Percentiles rank a stretch among this genome's conserved stretches.
Conservation (phyloP, 2,329 filamentous ascomycete genomes). For the Pyricularia grisea region DNA sequence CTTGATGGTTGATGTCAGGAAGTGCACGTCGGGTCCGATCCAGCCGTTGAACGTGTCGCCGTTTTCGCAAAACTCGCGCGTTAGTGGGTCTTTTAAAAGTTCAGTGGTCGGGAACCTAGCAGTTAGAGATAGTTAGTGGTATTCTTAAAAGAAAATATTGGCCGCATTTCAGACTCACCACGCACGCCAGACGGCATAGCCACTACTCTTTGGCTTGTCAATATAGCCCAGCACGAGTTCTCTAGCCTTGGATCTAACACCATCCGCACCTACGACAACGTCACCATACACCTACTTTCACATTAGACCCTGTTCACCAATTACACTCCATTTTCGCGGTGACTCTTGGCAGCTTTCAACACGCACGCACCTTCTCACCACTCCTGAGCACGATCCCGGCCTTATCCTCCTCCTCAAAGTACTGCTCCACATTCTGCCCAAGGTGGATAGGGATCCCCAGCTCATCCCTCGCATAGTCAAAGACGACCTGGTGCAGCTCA, state of each 20-base stretch:
- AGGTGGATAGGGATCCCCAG: constrained; percentile 46
- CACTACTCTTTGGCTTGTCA: constrained; percentile 39
- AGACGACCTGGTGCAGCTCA: constrained; percentile 50
- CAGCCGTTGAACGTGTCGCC: constrained; percentile 51
- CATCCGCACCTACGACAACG: constrained; percentile 44
- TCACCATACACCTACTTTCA: constrained; percentile 30
- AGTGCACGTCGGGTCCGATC: constrained; percentile 48
- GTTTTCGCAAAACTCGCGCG: constrained; percentile 42
- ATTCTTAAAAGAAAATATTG: constrained; percentile 8
- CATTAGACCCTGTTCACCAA: not conserved
- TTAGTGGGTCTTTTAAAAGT: constrained; percentile 40
- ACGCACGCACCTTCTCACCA: constrained; percentile 5
- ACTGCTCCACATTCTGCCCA: constrained; percentile 38
- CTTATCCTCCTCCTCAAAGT: constrained; percentile 41
- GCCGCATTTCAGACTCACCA: constrained; percentile 21
- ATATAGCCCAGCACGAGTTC: constrained; percentile 40
- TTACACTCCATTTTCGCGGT: not conserved
- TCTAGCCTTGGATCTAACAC: constrained; percentile 42
- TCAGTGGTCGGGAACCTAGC: constrained; percentile 36
- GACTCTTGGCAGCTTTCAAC: not conserved
- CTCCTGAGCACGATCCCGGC: constrained; percentile 25
- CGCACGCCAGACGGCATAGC: constrained; percentile 42
- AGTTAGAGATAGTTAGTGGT: constrained; percentile 31
- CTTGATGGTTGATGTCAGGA: constrained; percentile 48
- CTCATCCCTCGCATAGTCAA: constrained; percentile 45